Evolutionary conservation across 331 rosid species (phyloP).

Genomic region (Pyrus hybrid): DNA sequence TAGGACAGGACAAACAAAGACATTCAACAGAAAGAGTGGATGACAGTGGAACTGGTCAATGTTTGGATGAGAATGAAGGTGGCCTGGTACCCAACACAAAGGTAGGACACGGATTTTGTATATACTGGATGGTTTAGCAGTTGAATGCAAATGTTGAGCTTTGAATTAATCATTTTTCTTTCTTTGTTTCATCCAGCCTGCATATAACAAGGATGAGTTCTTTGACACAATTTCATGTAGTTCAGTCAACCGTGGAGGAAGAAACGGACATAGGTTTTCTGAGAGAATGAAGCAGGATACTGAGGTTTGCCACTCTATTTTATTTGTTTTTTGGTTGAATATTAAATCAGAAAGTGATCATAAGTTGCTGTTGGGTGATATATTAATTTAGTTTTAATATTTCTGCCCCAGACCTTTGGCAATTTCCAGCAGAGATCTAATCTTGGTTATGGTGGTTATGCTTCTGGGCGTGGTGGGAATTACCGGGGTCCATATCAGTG

Average conservation of each 20-base stretch:
- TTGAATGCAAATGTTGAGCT: neutral
- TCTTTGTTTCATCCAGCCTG: slow-evolving; percentile 48
- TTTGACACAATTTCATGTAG: slow-evolving; percentile 64
- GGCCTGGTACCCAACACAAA: slow-evolving; percentile 22
- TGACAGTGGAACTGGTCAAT: slow-evolving; percentile 18
- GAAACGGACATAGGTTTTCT: slow-evolving; percentile 23
- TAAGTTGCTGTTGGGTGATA: neutral
- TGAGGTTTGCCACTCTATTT: slow-evolving; percentile 38
- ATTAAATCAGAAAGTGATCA: neutral
- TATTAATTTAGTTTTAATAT: slow-evolving; percentile 10
- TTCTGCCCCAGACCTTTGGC: slow-evolving; percentile 51
- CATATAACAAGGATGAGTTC: slow-evolving; percentile 70
- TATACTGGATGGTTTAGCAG: neutral
- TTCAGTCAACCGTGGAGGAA: slow-evolving; percentile 25
- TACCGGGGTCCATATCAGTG: slow-evolving; percentile 29
- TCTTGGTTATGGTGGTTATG: slow-evolving; percentile 32
- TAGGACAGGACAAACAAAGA: slow-evolving; percentile 33
- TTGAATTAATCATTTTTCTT: neutral
- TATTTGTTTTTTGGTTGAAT: neutral
- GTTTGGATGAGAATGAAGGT: slow-evolving; percentile 22
- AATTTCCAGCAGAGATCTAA: slow-evolving; percentile 40
- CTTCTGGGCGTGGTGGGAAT: slow-evolving; percentile 36
- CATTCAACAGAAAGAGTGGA: slow-evolving; percentile 20
- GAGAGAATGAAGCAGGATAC: slow-evolving; percentile 26
- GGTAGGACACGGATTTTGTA: slow-evolving; percentile 24